A percentile compares a stretch with the other conserved stretches of the same genome.
Conservation (phyloP, 257 asterid genomes). For the Cruciata laevipes region DNA sequence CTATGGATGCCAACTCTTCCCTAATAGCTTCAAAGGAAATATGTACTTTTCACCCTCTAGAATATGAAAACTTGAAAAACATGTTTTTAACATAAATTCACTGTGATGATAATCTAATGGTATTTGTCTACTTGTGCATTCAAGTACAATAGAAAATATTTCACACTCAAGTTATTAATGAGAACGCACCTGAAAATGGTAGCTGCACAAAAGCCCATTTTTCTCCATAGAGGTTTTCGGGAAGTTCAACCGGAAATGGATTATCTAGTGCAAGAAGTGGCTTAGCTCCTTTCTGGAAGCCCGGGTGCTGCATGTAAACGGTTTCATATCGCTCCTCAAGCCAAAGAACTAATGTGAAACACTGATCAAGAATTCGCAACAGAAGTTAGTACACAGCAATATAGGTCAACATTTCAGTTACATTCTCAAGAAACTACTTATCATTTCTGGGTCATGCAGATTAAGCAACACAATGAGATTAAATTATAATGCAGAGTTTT, state of each 20-base stretch:
- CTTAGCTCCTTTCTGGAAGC: constrained; percentile 74
- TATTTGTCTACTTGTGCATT: no score
- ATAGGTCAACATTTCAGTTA: not conserved
- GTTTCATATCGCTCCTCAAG: constrained; percentile 90
- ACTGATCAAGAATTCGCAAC: constrained; percentile 35
- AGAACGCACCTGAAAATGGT: constrained; percentile 67
- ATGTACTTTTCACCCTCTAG: constrained; percentile 7
- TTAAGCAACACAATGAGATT: not conserved
- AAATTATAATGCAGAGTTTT: not conserved
- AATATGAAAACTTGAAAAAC: not conserved
- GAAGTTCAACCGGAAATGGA: constrained; percentile 91
- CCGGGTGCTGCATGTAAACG: constrained; percentile 76
- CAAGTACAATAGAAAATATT: not conserved
- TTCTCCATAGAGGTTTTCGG: constrained; percentile 81
- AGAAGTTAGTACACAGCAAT: not conserved
- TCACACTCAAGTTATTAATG: not conserved
- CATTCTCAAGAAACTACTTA: not conserved
- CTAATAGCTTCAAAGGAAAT: constrained; percentile 50
- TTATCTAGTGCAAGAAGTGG: constrained; percentile 71
- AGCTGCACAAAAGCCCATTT: constrained; percentile 95
- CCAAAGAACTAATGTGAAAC: constrained; percentile 84
- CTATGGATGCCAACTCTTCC: constrained; percentile 62
- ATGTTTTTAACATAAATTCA: not conserved
- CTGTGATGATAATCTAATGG: no score
- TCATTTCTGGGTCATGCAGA: not conserved